Evolutionary conservation across 176 grass and related monocot species (phyloP), one percentile per base, ranked within the genome.

Genomic region (Musa acuminata): DNA sequence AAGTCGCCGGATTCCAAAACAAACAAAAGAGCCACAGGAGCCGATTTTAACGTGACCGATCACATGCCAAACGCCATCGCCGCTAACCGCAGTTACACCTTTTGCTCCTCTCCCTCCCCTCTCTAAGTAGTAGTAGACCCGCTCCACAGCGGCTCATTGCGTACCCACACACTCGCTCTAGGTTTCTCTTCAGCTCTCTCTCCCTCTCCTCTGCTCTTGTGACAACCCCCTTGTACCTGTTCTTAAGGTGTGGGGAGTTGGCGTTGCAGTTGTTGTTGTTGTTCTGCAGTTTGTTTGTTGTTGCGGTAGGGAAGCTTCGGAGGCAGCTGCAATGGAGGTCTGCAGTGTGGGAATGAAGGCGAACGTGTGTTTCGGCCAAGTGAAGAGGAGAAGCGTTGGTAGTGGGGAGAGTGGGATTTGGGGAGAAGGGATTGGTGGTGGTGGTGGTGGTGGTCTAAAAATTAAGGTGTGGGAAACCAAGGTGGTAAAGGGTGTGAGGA

Each of bases 391-490:
- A 11, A 23, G 71, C 29, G 9, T 72, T 17, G 55, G 68, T 13
- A 54, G 63, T 27, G 8, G 75, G 5, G 75, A 78, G 35, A 80
- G 55, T 52, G 55, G 55, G 55, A 27, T 80, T 62, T 80, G 78
- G 78, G 53, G 21, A n/a, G 1, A 58, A 55, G 22, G 25, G 11
- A 43, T 43, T 69, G 35, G 49, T 14, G 68, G 9, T 51, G 48
- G 16, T 69, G 35, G 49, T 14, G 68, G 9, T 51, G 48, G 16
- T 5, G 21, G 52, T 55, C 53, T 11, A 57, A 29, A 1, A 55
- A 26, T 29, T 14, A 26, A 25, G 13, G 57, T 8, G 14, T 11
- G 16, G 20, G 13, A 9, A 11, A 4, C 8, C 52, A 68, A 53
- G 64, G 22, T 26, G 62, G 9, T 3, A 20, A 25, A 43, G 14